Percentiles rank a stretch among this genome's conserved stretches.
Evolutionary conservation across 2,329 filamentous ascomycete species (phyloP).

Genomic region (Epichloe brachyelytri): DNA sequence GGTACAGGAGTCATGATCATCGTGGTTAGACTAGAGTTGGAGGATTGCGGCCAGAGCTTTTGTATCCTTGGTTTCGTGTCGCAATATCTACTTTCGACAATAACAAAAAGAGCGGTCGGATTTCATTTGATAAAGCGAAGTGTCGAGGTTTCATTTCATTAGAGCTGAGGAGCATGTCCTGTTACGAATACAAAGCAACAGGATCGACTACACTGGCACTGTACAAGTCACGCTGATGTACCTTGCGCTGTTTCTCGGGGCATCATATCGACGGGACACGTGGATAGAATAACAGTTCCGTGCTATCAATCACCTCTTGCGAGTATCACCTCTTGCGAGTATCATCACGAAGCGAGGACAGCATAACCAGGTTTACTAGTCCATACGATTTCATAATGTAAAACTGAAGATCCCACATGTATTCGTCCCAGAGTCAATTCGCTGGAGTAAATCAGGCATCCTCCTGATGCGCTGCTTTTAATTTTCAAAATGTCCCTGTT

Average conservation of each 20-base stretch:
- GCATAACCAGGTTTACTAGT: too few species aligned
- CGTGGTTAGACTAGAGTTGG: neutral
- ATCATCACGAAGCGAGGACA: too few species aligned
- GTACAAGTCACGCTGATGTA: neutral
- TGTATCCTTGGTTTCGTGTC: neutral
- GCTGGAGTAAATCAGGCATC: conserved; percentile 10
- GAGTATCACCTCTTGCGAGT: neutral
- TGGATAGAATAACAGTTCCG: neutral
- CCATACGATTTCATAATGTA: neutral
- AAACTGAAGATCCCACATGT: neutral
- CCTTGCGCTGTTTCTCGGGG: neutral
- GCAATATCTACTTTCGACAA: neutral
- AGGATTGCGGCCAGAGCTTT: neutral
- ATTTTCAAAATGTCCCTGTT: conserved; percentile 60
- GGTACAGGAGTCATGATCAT: neutral
- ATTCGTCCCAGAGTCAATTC: neutral
- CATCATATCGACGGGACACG: neutral
- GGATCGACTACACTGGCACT: neutral
- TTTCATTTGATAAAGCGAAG: neutral
- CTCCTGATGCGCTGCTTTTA: conserved; percentile 48
- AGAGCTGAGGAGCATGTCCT: neutral
- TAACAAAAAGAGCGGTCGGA: neutral
- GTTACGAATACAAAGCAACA: neutral
- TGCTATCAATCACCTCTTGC: neutral
- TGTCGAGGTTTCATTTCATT: too few species aligned